These are phyloP conservation scores for Colletotrichum orchidophilum DNA, from an alignment of 2,329 filamentous ascomycete species.

Conservation along the genomic window DNA sequence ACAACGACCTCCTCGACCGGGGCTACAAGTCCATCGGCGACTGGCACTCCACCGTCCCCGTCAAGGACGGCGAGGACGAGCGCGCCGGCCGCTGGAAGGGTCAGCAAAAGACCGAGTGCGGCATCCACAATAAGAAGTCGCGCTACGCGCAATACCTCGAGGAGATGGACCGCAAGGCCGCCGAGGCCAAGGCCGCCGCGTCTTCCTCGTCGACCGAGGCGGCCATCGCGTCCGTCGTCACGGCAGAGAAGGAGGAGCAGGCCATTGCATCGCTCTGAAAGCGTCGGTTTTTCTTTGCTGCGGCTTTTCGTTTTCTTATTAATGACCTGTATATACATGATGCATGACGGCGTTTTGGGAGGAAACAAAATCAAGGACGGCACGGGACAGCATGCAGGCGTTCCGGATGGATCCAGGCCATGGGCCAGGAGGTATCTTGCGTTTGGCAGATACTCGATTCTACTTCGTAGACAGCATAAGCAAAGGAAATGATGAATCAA, in stretches of 20 bases:
- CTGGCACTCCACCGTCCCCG: conserved; percentile 96
- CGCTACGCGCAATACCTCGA: conserved; percentile 87
- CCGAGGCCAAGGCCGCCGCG: conserved; percentile 53
- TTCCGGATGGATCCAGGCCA: conserved; percentile 18
- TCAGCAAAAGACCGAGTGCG: conserved; percentile 94
- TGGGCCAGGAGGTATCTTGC: conserved; percentile 9
- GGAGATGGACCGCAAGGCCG: conserved; percentile 75
- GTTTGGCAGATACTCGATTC: conserved; percentile 1
- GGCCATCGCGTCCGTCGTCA: conserved; percentile 32
- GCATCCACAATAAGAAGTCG: conserved; percentile 97
- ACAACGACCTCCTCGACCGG: conserved; percentile 88
- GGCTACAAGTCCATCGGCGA: conserved; percentile 99
- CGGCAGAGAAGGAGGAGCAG: conserved; percentile 34
- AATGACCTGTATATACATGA: conserved; percentile 32
- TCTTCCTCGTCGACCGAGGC: conserved; percentile 34
- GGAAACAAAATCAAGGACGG: conserved; percentile 13
- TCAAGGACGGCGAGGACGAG: conserved; percentile 93
- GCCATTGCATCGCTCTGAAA: conserved; percentile 11
- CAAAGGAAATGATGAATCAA: neutral
- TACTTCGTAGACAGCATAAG: conserved; percentile 10
- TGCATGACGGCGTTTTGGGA: conserved; percentile 30
- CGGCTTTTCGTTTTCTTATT: neutral
- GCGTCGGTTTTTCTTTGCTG: neutral
- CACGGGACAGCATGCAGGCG: conserved; percentile 29
- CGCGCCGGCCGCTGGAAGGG: conserved; percentile 97